Conservation (phyloP, 768 basidiomycete genomes). For the Mycena belliarum region DNA sequence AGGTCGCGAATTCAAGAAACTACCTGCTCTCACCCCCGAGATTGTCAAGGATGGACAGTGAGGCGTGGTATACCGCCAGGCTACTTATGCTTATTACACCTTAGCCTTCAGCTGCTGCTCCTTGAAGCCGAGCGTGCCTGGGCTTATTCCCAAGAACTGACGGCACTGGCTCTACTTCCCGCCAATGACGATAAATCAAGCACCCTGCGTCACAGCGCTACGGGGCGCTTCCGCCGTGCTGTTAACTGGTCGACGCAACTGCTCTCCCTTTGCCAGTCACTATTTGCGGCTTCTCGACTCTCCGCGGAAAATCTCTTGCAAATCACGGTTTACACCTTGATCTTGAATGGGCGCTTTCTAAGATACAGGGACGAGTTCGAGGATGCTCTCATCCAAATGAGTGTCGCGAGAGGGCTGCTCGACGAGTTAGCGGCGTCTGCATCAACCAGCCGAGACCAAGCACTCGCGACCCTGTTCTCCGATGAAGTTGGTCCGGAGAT, state of each 20-base stretch:
- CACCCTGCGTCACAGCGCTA: slow-evolving; percentile 70
- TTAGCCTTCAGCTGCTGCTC: slow-evolving; percentile 78
- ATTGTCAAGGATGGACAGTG: slow-evolving; percentile 84
- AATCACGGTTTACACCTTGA: slow-evolving; percentile 73
- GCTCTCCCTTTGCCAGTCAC: slow-evolving; percentile 68
- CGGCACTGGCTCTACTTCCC: slow-evolving; percentile 49
- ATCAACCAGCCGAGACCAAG: slow-evolving; percentile 80
- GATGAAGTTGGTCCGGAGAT: slow-evolving; percentile 92
- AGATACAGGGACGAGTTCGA: slow-evolving; percentile 77
- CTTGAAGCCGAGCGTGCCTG: slow-evolving; percentile 93
- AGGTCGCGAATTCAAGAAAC: slow-evolving; percentile 87
- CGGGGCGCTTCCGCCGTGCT: slow-evolving; percentile 78
- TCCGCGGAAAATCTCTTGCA: slow-evolving; percentile 65
- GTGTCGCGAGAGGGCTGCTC: slow-evolving; percentile 75
- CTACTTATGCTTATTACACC: slow-evolving; percentile 3
- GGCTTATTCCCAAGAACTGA: slow-evolving; percentile 84
- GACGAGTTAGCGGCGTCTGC: slow-evolving; percentile 65
- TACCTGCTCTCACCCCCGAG: slow-evolving; percentile 66
- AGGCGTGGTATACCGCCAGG: slow-evolving; percentile 29
- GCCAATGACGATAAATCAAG: slow-evolving; percentile 52
- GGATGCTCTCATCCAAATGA: slow-evolving; percentile 71
- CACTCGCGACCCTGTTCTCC: slow-evolving; percentile 77
- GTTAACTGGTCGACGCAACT: slow-evolving; percentile 78
- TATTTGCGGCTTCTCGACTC: slow-evolving; percentile 54
- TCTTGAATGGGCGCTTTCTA: slow-evolving; percentile 81